Evolutionary conservation across 495 filamentous ascomycete species (phyloP).

Genomic region (Geoglossum glabrum): DNA sequence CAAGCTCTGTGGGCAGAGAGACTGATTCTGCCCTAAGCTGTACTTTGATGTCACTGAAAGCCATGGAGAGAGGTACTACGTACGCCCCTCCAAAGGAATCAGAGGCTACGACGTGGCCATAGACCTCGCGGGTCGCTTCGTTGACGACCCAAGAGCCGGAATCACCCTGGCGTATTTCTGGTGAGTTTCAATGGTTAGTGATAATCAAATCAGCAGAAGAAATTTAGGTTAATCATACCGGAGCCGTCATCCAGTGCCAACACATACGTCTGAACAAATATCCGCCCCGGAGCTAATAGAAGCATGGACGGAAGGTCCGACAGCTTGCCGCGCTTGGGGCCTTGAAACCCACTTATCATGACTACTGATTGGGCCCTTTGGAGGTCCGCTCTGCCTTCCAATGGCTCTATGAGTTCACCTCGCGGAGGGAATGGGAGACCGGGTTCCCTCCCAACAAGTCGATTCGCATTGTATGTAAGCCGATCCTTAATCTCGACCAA

Average conservation of each 20-base stretch:
- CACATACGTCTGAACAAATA: slow-evolving; percentile 5
- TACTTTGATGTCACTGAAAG: slow-evolving; percentile 12
- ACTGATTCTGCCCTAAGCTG: neutral
- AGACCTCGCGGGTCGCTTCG: slow-evolving; percentile 9
- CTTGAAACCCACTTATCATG: neutral
- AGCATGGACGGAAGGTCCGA: slow-evolving; percentile 7
- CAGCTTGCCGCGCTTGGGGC: slow-evolving; percentile 4
- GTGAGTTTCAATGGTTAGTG: neutral
- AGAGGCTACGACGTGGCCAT: slow-evolving; percentile 13
- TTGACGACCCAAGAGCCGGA: slow-evolving; percentile 17
- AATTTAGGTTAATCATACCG: slow-evolving; percentile 6
- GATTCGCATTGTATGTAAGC: no score
- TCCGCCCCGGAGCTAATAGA: slow-evolving; percentile 6
- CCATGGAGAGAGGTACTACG: slow-evolving; percentile 11
- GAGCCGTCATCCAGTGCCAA: slow-evolving; percentile 1
- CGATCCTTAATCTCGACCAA: slow-evolving; percentile 1
- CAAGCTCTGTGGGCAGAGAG: no score
- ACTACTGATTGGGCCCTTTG: no score
- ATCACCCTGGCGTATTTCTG: slow-evolving; percentile 11
- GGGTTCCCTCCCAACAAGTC: no score
- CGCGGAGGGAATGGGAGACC: no score
- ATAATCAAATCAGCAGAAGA: neutral
- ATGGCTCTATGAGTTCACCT: no score
- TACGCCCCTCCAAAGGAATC: slow-evolving; percentile 14
- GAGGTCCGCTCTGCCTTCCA: no score